phyloP scores from a whole-genome alignment of 2,329 filamentous ascomycete genomes.

The Metarhizium humberi region DNA sequence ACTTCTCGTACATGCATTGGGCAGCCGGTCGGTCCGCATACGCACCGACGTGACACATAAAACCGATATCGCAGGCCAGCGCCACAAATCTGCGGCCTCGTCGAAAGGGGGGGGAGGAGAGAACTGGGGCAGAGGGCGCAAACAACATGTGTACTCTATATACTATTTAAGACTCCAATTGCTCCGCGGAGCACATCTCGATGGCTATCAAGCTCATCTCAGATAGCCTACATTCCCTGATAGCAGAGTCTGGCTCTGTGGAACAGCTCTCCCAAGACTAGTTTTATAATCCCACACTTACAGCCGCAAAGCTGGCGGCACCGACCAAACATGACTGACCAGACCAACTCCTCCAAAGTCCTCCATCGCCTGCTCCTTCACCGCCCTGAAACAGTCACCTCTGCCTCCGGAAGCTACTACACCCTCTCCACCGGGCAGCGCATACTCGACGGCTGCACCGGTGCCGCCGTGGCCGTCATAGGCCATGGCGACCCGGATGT shows the following conservation, averaged over 20 bases:
- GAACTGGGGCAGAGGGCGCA: background rate
- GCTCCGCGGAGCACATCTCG: background rate
- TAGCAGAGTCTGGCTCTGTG: too few species aligned
- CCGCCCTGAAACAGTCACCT: slow-evolving; percentile 26
- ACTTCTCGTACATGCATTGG: too few species aligned
- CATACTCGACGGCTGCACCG: slow-evolving; percentile 63
- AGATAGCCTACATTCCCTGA: background rate
- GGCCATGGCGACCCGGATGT: slow-evolving; percentile 58
- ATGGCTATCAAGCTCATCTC: background rate
- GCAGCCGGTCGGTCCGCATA: too few species aligned
- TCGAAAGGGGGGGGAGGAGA: background rate
- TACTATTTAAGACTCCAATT: too few species aligned
- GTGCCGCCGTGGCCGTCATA: slow-evolving; percentile 48
- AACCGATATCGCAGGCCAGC: background rate
- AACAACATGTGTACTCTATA: background rate
- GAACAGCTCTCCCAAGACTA: too few species aligned
- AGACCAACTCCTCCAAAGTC: slow-evolving; percentile 12
- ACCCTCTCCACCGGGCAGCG: slow-evolving; percentile 20
- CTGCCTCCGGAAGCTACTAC: slow-evolving; percentile 29
- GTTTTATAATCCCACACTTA: too few species aligned
- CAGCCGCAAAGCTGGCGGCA: too few species aligned
- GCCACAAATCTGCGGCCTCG: background rate
- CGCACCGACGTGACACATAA: too few species aligned
- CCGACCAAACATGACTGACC: background rate
- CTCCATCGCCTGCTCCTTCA: slow-evolving; percentile 25